Evolutionary conservation across 2,329 filamentous ascomycete species (phyloP), one percentile per base, ranked within the genome.

Genomic region (Aspergillus sergii): DNA sequence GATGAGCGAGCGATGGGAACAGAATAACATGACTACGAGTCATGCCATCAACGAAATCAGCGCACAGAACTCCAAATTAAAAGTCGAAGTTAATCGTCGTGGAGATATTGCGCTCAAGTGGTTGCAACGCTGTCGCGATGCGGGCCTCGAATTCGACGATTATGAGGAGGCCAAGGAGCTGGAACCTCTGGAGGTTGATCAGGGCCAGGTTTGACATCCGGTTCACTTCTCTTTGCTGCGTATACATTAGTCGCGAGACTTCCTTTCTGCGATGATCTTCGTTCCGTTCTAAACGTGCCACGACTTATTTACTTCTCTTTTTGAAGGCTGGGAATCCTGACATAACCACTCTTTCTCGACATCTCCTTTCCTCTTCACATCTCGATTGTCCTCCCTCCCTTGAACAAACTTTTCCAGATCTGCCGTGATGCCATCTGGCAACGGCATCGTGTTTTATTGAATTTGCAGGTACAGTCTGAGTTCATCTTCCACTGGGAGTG

Each of bases 21-120:
- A 78, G 45, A 77, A 74, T 61, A 80, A 79, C 55, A 77, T 81
- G 64, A 82, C 80, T 2, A 79, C 80, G 19, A 79, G 74, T 54
- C 78, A 81, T 63, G 79, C 80, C 43, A 76, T 82, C 45, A 96
- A 95, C 76, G 93, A 97, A 77, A 96, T 97, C 71, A 94, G 97
- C 76, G 88, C 91, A 19, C 91, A 95, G 68, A 97, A 97, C 76
- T 93, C 96, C 66, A 94, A 97, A 77, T 93, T 97, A 79, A 98
- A 98, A 81, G 89, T 89, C 19, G 94, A 98, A 79, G 87, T 97
- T 57, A 94, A 91, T 73, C 86, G 89, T 34, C 94, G 91, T 67
- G 96, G 94, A 72, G 92, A 96, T 70, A 95, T 80, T 55, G 78
- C 78, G 8, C 59, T 71, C 21, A 83, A 83, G 68, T 83, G 81